A percentile compares a stretch with the other conserved stretches of the same genome.
Evolutionary conservation across 257 asterid species (phyloP).

Genomic region (Anisodus tanguticus): DNA sequence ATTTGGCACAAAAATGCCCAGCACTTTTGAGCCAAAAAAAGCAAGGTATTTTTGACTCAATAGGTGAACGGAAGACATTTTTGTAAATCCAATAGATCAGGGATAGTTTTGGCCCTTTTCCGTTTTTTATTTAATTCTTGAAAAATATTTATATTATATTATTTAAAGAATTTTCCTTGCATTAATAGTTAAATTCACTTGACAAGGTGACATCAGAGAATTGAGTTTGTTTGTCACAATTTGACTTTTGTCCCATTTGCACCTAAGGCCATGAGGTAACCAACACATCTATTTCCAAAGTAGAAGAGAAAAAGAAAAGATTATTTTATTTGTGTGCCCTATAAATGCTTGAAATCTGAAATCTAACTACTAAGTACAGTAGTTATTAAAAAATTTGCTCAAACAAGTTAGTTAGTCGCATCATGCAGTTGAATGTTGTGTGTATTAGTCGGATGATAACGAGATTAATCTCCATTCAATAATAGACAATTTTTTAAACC

Average conservation of each 20-base stretch:
- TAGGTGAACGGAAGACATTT: too few species aligned
- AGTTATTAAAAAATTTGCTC: neutral
- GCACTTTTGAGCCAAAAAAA: too few species aligned
- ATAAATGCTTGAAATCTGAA: conserved; percentile 10
- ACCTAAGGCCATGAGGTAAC: neutral
- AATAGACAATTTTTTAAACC: neutral
- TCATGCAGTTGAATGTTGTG: neutral
- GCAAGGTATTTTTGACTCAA: too few species aligned
- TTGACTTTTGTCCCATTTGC: neutral
- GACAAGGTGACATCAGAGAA: neutral
- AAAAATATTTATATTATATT: neutral
- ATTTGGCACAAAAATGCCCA: too few species aligned
- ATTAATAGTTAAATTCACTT: neutral
- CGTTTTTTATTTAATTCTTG: too few species aligned
- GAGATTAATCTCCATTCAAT: neutral
- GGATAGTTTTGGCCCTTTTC: too few species aligned
- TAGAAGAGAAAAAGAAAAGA: neutral
- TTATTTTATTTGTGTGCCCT: neutral
- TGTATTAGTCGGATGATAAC: neutral
- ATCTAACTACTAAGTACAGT: neutral
- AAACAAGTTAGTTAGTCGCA: neutral
- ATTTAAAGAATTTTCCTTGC: neutral
- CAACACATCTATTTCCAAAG: neutral
- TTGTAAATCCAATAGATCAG: too few species aligned
- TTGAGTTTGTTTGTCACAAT: conserved; percentile 10